Evolutionary conservation across 495 filamentous ascomycete species (phyloP).

Genomic region (Niebla homalea): DNA sequence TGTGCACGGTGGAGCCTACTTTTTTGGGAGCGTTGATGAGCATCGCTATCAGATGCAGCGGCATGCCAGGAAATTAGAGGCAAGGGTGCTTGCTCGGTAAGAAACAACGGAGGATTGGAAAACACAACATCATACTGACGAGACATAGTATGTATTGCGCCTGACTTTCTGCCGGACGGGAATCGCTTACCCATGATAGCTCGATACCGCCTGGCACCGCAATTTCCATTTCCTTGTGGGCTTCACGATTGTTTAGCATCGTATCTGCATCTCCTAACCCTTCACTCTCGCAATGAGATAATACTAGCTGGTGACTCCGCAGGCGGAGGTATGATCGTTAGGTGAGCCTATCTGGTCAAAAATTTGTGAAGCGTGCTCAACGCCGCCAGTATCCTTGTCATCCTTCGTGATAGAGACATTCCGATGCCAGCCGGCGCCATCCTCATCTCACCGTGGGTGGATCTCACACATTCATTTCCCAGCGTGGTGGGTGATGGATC

Average conservation of each 20-base stretch:
- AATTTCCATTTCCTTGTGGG: conserved; percentile 90
- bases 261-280: conserved; percentile 66
- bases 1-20: conserved; percentile 74
- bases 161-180: too few relatives aligned
- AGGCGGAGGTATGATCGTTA: conserved; percentile 74
- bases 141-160: conserved; percentile 7
- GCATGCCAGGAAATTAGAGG: conserved; percentile 85
- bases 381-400: conserved; percentile 49
- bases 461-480: conserved; percentile 87
- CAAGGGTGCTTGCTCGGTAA: conserved; percentile 66
- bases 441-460: conserved; percentile 85
- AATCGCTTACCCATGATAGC: too few relatives aligned
- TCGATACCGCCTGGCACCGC: conserved; percentile 75
- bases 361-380: conserved; percentile 10
- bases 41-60: conserved; percentile 94
- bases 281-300: conserved; percentile 64
- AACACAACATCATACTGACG: background rate
- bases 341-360: conserved; percentile 20
- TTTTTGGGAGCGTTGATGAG: conserved; percentile 85
- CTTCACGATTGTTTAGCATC: conserved; percentile 77
- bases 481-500: conserved; percentile 62
- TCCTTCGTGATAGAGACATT: conserved; percentile 64
- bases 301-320: conserved; percentile 82
- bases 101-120: background rate
- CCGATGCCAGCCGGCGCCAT: conserved; percentile 81